Evolutionary conservation across 257 asterid species (phyloP), one percentile per base, ranked within the genome.

Genomic region (Solanum microdontum): DNA sequence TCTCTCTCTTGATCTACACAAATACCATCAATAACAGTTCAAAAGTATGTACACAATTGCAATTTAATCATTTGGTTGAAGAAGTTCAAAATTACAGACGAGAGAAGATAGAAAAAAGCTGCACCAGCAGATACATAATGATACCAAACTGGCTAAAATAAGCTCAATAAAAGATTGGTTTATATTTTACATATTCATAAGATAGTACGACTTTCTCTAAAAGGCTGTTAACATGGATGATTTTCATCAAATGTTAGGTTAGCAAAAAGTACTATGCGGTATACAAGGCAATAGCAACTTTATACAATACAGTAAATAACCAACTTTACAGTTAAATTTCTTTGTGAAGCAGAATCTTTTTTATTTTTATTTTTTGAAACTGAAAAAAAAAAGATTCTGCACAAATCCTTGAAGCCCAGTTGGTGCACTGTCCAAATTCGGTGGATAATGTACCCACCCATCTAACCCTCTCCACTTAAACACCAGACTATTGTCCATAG

Each of bases 1-100:
- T 93, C 91, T 94, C 96, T 92, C 98, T 92, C 90, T 94, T 94
- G 86, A 94, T 94, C 96, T 94, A 91, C 91, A 87, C 30, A 66
- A 8, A 72, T 75, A 40, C 21, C 58, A 83, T n/a, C 83, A 86
- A 74, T 39, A 26, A 66, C 14, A 58, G 85, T 86, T 72, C 66
- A 70, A 76, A 86, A 86, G 82, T 23, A 64, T 37, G 17, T 28
- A 24, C 36, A 48, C 12, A 7, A 66, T 32, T 28, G 51, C 45
- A 36, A 76, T 40, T 48, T 73, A 39, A 28, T 48, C 39, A 80
- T 80, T 80, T 45, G 85, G 40, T 8, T 13, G 85, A 51, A 48
- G 68, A 45, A 45, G 85, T 5, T 26, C 28, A 80, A 21, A 43
- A 80, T 45, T 80, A 80, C 43, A 80, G 85, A 45, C 19, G 11